Base-by-base conservation (phyloP, 2,329 filamentous ascomycete species). In the Aspergillus intermedius region DNA sequence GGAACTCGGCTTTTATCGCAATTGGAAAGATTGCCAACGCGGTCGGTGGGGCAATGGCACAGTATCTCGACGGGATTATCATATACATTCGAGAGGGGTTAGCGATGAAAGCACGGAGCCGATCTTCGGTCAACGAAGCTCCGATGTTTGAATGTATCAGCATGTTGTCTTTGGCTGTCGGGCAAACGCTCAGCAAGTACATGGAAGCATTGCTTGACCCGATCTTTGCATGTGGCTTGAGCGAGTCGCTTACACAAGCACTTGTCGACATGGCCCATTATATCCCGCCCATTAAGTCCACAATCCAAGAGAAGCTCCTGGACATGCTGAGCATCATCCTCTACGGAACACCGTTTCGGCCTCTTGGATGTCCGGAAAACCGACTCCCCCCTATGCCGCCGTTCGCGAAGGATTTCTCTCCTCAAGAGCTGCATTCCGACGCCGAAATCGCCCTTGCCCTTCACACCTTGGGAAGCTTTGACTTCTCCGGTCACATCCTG, bases 251-350 rank as follows among this genome's bases (percentile, higher is more conserved):
- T 21, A 96, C 91, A 0, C 91, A 97, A 65, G 94, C 94, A 2
- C 76, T 98, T 47, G 91, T 97, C 19, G 94, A 98, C 63, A 96
- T 98, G 88, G 93, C 93, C 23, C 95, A 97, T 64, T 97, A 98
- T 65, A 96, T 98, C 42, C 93, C 91, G 0, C 90, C 94, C 0
- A 89, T 96, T 49, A 93, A 95, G 64, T 80, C 87, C 2, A 91
- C 83, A 5, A 97, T 98, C 37, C 93, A 98, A 64, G 91, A 96
- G 62, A 85, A 93, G 58, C 75, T 98, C 21, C 79, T 98, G 10
- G 90, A 98, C 63, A 91, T 98, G 80, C 79, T 98, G 35, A 97
- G 93, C 68, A 83, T 91, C 54, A 91, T 97, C 3, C 80, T 98
- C 2, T 95, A 91, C 54, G 90, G 91, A 3, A 87, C 93, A 57